Evolutionary conservation across 148 eudicot genomes (phyloP).

Genomic region (Rhododendron simsii): DNA sequence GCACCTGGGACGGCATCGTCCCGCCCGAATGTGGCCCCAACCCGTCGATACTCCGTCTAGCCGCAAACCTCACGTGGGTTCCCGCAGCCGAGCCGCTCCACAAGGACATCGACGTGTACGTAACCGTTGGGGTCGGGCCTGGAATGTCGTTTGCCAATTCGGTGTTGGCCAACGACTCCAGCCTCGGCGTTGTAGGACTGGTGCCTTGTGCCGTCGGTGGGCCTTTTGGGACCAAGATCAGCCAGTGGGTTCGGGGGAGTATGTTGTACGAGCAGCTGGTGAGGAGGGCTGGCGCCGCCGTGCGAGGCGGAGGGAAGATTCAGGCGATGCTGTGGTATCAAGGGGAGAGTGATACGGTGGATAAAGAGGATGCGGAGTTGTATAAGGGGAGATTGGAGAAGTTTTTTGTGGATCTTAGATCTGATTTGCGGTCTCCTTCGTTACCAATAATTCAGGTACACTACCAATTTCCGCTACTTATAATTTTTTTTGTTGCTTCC

Average conservation of each 20-base stretch:
- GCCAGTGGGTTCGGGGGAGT: conserved; percentile 24
- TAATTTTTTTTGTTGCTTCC: too few species aligned
- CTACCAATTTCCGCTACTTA: neutral
- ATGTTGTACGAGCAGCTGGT: conserved; percentile 18
- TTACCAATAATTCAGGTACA: conserved; percentile 7
- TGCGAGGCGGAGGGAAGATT: conserved; percentile 25
- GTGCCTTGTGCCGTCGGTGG: conserved; percentile 49
- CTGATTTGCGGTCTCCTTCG: conserved; percentile 22
- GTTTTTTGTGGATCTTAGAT: conserved; percentile 17
- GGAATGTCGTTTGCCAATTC: conserved; percentile 40
- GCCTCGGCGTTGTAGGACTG: conserved; percentile 19
- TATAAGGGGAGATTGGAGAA: conserved; percentile 21
- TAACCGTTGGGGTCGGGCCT: conserved; percentile 36
- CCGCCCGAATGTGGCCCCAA: conserved; percentile 20
- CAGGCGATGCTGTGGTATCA: conserved; percentile 44
- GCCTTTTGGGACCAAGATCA: conserved; percentile 24
- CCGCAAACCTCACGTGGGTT: conserved; percentile 15
- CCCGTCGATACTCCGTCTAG: conserved; percentile 19
- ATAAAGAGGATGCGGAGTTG: conserved; percentile 8
- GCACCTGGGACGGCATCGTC: conserved; percentile 28
- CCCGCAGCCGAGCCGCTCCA: conserved; percentile 40
- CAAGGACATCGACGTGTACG: conserved; percentile 24
- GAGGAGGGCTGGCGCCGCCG: conserved; percentile 27
- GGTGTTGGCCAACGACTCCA: neutral
- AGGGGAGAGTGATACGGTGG: conserved; percentile 36